These are phyloP conservation scores for Tillandsia fasciculata DNA, from an alignment of 176 grass and related monocot species.

Conservation along the genomic window DNA sequence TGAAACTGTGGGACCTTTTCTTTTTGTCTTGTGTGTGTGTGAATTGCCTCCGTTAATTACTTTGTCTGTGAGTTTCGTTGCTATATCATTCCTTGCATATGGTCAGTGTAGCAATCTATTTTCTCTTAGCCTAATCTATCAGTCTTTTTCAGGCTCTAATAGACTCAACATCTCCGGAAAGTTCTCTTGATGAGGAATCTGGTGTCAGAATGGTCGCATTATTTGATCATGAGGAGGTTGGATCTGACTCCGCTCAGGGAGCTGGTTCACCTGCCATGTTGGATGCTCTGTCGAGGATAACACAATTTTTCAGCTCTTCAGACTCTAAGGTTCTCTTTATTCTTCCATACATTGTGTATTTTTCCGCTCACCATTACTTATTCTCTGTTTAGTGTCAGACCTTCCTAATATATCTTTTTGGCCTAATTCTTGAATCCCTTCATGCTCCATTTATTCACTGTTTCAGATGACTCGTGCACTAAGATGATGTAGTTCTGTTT, in stretches of 20 bases:
- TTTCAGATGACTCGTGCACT: background rate
- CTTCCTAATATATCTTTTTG: background rate
- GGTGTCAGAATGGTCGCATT: slow-evolving; percentile 91
- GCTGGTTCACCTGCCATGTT: slow-evolving; percentile 92
- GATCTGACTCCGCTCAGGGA: slow-evolving; percentile 90
- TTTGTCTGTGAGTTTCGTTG: too few relatives aligned
- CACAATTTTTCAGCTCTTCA: slow-evolving; percentile 59
- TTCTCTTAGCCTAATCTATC: background rate
- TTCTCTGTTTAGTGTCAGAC: background rate
- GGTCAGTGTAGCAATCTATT: too few relatives aligned
- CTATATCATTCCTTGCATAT: too few relatives aligned
- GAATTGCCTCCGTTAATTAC: too few relatives aligned
- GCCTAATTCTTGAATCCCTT: background rate
- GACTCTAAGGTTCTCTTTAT: slow-evolving; percentile 45
- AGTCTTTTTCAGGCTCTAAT: slow-evolving; percentile 64
- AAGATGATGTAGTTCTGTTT: background rate
- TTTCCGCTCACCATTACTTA: background rate
- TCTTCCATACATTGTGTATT: background rate
- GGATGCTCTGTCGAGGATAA: slow-evolving; percentile 93
- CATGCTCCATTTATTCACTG: background rate
- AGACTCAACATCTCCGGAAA: slow-evolving; percentile 52
- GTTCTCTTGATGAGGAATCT: slow-evolving; percentile 63
- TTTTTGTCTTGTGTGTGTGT: too few relatives aligned
- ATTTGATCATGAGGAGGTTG: slow-evolving; percentile 97
- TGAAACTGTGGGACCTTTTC: background rate